Conservation (phyloP, 305 asterid genomes). For the Rubia peregrina region DNA sequence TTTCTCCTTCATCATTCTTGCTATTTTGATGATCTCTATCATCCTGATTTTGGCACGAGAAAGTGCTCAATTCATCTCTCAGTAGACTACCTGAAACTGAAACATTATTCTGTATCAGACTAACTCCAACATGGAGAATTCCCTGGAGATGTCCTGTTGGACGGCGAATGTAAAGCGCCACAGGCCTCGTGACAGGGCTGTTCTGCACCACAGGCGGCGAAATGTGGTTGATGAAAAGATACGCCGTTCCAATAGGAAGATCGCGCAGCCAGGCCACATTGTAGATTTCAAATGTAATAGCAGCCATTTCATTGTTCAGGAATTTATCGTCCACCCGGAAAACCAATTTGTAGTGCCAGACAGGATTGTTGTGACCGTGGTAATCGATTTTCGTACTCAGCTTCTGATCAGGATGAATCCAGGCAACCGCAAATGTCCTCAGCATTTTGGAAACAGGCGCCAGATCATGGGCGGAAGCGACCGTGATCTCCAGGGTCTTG, state of each 20-base stretch:
- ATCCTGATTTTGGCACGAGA: background rate
- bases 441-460: slow-evolving; percentile 30
- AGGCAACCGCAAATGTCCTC: slow-evolving; percentile 30
- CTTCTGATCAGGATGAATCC: slow-evolving; percentile 35
- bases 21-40: background rate
- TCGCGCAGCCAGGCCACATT: slow-evolving; percentile 57
- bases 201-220: slow-evolving; percentile 29
- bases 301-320: slow-evolving; percentile 33
- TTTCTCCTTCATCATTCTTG: background rate
- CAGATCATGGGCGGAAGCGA: slow-evolving; percentile 36
- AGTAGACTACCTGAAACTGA: background rate
- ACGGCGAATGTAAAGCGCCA: slow-evolving; percentile 53
- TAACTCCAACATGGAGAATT: slow-evolving; percentile 33
- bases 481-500: slow-evolving; percentile 33
- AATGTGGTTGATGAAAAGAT: slow-evolving; percentile 35
- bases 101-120: slow-evolving; percentile 9
- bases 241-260: slow-evolving; percentile 43
- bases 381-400: slow-evolving; percentile 30
- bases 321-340: slow-evolving; percentile 32
- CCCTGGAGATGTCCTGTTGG: slow-evolving; percentile 56
- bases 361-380: slow-evolving; percentile 35
- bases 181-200: slow-evolving; percentile 18
- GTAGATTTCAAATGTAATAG: slow-evolving; percentile 38
- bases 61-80: slow-evolving; percentile 15
- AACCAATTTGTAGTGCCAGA: slow-evolving; percentile 39